These are phyloP conservation scores for Pyricularia sp. DNA, from an alignment of 2,329 filamentous ascomycete genomes.

Conservation along the genomic window DNA sequence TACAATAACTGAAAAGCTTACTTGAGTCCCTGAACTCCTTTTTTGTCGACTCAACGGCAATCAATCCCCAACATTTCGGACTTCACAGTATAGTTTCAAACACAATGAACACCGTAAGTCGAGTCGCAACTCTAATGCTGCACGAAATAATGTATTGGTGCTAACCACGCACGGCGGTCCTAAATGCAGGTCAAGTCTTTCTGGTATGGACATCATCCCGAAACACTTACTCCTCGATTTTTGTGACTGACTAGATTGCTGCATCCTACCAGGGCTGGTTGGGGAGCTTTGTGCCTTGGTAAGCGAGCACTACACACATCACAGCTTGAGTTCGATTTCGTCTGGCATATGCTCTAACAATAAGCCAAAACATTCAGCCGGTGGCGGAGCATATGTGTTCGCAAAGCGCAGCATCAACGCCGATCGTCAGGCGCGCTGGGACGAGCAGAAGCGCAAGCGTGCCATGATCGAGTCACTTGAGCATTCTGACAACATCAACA, in stretches of 20 bases:
- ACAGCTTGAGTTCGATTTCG: neutral
- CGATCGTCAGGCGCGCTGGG: conserved; percentile 61
- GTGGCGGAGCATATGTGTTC: conserved; percentile 87
- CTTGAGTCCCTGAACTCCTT: neutral
- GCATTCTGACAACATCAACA: conserved; percentile 25
- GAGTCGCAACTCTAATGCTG: neutral
- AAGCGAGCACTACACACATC: conserved; percentile 19
- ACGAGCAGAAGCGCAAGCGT: conserved; percentile 53
- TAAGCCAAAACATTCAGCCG: conserved; percentile 39
- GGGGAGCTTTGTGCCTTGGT: conserved; percentile 81
- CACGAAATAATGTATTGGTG: conserved; percentile 5
- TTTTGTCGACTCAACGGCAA: neutral
- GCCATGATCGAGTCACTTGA: conserved; percentile 43
- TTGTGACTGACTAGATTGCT: conserved; percentile 4
- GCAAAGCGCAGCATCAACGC: conserved; percentile 91
- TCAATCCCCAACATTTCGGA: neutral
- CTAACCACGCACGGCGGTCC: conserved; percentile 12
- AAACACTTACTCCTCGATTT: too few relatives aligned
- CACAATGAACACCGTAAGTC: neutral
- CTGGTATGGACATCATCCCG: conserved; percentile 35
- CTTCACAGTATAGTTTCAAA: neutral
- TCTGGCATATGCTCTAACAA: conserved; percentile 6
- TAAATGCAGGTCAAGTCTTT: conserved; percentile 45
- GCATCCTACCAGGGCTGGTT: conserved; percentile 58
- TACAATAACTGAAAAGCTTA: neutral